Percentiles rank a stretch among this genome's conserved stretches.
These are phyloP conservation scores for Clarkia xantiana DNA, from an alignment of 345 rosid genomes.

Conservation along the genomic window DNA sequence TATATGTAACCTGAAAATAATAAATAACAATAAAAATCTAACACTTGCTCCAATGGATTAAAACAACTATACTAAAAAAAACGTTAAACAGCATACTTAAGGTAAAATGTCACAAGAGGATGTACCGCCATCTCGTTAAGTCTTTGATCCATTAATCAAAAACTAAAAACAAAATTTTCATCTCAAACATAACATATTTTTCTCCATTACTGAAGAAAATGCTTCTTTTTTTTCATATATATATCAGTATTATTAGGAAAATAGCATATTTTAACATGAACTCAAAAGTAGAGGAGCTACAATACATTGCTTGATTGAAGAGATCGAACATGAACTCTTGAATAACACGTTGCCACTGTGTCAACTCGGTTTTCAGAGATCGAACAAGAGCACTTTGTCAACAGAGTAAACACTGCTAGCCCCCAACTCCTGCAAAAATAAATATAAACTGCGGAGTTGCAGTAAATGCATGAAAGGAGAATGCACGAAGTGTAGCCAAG, in stretches of 20 bases:
- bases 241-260: neutral
- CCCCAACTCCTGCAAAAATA: constrained; percentile 53
- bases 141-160: constrained; percentile 42
- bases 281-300: constrained; percentile 16
- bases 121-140: constrained; percentile 65
- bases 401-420: constrained; percentile 64
- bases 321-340: too few species aligned
- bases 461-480: neutral
- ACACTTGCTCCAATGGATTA: neutral
- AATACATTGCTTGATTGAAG: constrained; percentile 83
- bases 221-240: too few species aligned
- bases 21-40: neutral
- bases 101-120: constrained; percentile 48
- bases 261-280: neutral
- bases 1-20: too few species aligned
- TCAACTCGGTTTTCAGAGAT: constrained; percentile 67
- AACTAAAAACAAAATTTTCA: neutral
- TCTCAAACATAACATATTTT: neutral
- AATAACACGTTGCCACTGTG: constrained; percentile 58
- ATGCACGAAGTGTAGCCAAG: neutral
- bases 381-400: constrained; percentile 53
- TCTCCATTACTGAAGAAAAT: neutral
- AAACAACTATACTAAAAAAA: neutral
- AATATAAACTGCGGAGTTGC: neutral
- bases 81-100: constrained; percentile 26